Evolutionary conservation across 2,329 filamentous ascomycete species (phyloP).

Genomic region (Epichloe typhina): DNA sequence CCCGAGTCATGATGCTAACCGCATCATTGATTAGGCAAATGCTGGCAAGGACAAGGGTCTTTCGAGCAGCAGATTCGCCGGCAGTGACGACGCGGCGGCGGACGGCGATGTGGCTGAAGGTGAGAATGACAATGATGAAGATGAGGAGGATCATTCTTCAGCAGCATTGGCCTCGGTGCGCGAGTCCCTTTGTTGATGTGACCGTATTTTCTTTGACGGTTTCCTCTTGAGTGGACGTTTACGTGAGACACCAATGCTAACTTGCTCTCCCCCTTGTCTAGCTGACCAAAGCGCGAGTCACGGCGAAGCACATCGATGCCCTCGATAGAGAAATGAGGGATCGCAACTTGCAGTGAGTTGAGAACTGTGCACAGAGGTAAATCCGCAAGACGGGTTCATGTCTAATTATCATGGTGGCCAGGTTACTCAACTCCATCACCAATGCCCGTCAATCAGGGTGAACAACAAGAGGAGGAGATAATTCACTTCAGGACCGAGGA

Average conservation of each 20-base stretch:
- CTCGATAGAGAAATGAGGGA: slow-evolving; percentile 44
- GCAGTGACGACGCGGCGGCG: slow-evolving; percentile 20
- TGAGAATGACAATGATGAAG: slow-evolving; percentile 36
- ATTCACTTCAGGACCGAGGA: background rate
- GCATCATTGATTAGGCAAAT: slow-evolving; percentile 28
- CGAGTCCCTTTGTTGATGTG: slow-evolving; percentile 33
- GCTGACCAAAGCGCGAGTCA: slow-evolving; percentile 32
- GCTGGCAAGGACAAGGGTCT: slow-evolving; percentile 36
- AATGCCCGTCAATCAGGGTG: slow-evolving; percentile 9
- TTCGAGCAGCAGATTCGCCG: slow-evolving; percentile 40
- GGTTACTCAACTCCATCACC: slow-evolving; percentile 14
- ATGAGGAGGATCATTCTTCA: slow-evolving; percentile 48
- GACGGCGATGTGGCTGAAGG: slow-evolving; percentile 34
- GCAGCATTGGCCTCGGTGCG: slow-evolving; percentile 55
- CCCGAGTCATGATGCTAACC: background rate
- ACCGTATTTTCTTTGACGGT: slow-evolving; percentile 14
- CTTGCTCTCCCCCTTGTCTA: slow-evolving; percentile 14
- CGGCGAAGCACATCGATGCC: slow-evolving; percentile 36
- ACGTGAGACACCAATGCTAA: background rate
- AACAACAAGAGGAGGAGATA: background rate
- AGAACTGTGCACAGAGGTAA: background rate
- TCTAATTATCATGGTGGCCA: slow-evolving; percentile 2
- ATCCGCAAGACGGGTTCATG: background rate
- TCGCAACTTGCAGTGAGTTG: slow-evolving; percentile 33
- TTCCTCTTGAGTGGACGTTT: slow-evolving; percentile 5